These are phyloP conservation scores for Galeopsis tetrahit DNA, from an alignment of 257 asterid genomes.

Conservation along the genomic window DNA sequence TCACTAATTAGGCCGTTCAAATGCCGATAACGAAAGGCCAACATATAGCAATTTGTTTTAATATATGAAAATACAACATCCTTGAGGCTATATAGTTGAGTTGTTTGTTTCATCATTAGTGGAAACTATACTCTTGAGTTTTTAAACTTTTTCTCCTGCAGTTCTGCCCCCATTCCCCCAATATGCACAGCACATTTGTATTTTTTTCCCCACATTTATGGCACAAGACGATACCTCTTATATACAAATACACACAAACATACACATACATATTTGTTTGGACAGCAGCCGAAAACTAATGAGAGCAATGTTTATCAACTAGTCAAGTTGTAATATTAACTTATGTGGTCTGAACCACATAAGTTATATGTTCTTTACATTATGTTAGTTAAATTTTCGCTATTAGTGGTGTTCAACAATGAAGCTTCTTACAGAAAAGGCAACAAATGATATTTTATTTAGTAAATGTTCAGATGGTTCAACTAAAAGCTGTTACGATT, in stretches of 20 bases:
- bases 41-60: neutral
- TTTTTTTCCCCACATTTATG: neutral
- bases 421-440: slow-evolving; percentile 4
- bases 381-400: no score
- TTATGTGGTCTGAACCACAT: no score
- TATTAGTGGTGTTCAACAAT: neutral
- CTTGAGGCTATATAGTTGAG: neutral
- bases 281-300: no score
- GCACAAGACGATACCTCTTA: neutral
- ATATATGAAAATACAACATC: neutral
- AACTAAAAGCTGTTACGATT: slow-evolving; percentile 12
- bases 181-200: neutral
- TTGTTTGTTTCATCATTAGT: neutral
- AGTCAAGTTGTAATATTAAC: no score
- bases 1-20: neutral
- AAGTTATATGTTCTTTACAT: no score
- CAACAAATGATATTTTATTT: neutral
- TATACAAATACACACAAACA: neutral
- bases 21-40: neutral
- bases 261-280: neutral
- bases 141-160: neutral
- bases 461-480: neutral
- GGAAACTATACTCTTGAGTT: neutral
- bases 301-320: no score
- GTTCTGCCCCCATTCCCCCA: neutral